These are phyloP conservation scores for Neopestalotiopsis rosae DNA, from an alignment of 2,329 filamentous ascomycete genomes.

Conservation along the genomic window DNA sequence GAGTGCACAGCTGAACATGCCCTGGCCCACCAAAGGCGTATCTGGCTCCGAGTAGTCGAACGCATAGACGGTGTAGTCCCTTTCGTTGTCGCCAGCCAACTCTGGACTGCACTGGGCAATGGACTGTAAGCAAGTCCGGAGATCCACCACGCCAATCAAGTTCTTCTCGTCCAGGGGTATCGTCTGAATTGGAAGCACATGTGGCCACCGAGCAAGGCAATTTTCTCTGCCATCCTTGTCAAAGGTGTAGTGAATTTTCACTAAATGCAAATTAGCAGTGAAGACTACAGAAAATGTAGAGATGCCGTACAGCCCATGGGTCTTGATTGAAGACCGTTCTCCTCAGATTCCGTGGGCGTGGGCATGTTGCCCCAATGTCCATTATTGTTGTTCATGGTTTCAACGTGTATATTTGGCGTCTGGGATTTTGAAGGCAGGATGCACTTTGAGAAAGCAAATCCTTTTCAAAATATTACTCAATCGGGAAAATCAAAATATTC, in stretches of 20 bases:
- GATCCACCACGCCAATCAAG: constrained; percentile 85
- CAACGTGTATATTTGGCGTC: background rate
- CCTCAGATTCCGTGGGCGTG: constrained; percentile 40
- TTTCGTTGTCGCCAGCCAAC: constrained; percentile 71
- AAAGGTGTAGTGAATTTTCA: constrained; percentile 97
- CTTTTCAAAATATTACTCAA: background rate
- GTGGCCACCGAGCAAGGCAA: constrained; percentile 85
- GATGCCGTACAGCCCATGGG: constrained; percentile 69
- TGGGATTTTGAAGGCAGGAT: background rate
- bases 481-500: background rate
- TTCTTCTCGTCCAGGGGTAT: constrained; percentile 79
- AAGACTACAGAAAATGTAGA: constrained; percentile 6
- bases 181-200: constrained; percentile 79
- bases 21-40: constrained; percentile 90
- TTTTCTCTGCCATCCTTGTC: constrained; percentile 87
- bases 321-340: constrained; percentile 61
- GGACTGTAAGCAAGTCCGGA: constrained; percentile 85
- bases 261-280: constrained; percentile 51
- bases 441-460: background rate
- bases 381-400: constrained; percentile 32
- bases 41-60: constrained; percentile 97
- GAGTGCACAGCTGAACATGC: constrained; percentile 88
- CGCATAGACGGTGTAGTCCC: constrained; percentile 96
- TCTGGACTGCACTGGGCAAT: constrained; percentile 83
- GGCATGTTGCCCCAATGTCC: constrained; percentile 29